Evolutionary conservation across 345 rosid genomes (phyloP), one percentile per base, ranked within the genome.

Genomic region (Adansonia digitata): DNA sequence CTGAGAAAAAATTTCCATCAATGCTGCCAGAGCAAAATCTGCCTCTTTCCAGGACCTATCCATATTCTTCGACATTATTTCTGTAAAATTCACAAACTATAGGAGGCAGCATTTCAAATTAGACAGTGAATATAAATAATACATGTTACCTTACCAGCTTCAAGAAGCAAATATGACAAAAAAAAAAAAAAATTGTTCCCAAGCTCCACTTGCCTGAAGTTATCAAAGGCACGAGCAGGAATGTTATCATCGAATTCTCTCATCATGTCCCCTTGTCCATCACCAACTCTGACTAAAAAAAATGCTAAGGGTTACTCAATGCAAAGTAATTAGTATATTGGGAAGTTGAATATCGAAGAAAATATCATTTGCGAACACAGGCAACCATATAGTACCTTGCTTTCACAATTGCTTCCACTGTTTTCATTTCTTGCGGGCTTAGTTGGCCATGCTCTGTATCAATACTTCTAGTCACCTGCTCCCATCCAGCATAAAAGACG

Each of bases 261-360:
- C 97, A 93, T 93, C 75, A 92, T 82, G 69, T 93, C 97, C 97
- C 98, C 91, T 4, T 97, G 97, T 3, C 97, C 98, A 71, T 93
- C 98, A 62, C 98, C 98, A 53, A 94, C 98, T 35, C 98, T 96
- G 9, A 94, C 98, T 61, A 94, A 80, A 72, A 92, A 81, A 72
- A 94, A 92, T 10, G 98, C 92, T 77, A 94, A 79, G 29, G 98
- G 96, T 76, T 85, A 92, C 60, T 84, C 86, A 39, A 97, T 92
- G 86, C 81, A 86, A 75, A 31, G 27, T 67, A 55, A 77, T 49
- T 56, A 62, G 51, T 39, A 51, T 5, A 68, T 59, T 64, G 77
- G 60, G 46, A 39, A 10, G 46, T 40, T 18, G n/a, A 20, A 65
- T 51, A 74, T 12, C 15, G 17, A 39, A 27, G 3, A 26, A 45